Evolutionary conservation across 2,329 filamentous ascomycete genomes (phyloP), one percentile per base, ranked within the genome.

Genomic region (Colletotrichum coccodes): DNA sequence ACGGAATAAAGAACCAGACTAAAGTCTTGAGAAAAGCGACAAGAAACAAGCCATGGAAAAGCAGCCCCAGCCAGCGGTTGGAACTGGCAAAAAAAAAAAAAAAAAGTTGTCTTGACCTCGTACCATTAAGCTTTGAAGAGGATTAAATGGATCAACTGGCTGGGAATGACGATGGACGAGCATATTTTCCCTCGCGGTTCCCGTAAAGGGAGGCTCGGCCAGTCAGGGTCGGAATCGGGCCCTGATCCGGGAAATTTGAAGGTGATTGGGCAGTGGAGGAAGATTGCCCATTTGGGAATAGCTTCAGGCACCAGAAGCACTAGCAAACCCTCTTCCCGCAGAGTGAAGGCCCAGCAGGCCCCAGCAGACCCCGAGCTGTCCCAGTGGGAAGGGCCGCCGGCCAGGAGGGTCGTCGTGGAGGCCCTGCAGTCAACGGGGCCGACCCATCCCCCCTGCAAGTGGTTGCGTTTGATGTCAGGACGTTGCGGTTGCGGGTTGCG

Each of bases 171-270:
- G 42, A 54, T 36, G 18, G 52, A 40, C 50, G 59, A 58, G 64
- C 64, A 63, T 59, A 67, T 53, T 63, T 47, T 58, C 63, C 42
- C 34, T 50, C 34, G 32, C 46, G 40, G 12, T 53, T 58, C 32
- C 32, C 42, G 42, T 54, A 60, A 60, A 32, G 38, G 40, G 47
- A 65, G 30, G n/a, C 26, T 44, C 40, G 49, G 49, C 62, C 61
- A 60, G 54, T 69, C 49, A 66, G 66, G 54, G 56, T 60, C 54
- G 61, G 40, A 60, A 56, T 44, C 61, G 28, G 56, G 34, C 40
- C 46, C 61, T 56, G 30, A 44, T 18, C 54, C 56, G 66, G 49
- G 66, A 69, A 69, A 60, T 69, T 69, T 61, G 49, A 60, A 66
- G 49, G 49, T 60, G 53, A 66, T 69, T 69, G 66, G 66, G 54